A percentile compares a stretch with the other conserved stretches of the same genome.
phyloP scores from a whole-genome alignment of 352 stramenopile species.

The Globisporangium yorkense region DNA sequence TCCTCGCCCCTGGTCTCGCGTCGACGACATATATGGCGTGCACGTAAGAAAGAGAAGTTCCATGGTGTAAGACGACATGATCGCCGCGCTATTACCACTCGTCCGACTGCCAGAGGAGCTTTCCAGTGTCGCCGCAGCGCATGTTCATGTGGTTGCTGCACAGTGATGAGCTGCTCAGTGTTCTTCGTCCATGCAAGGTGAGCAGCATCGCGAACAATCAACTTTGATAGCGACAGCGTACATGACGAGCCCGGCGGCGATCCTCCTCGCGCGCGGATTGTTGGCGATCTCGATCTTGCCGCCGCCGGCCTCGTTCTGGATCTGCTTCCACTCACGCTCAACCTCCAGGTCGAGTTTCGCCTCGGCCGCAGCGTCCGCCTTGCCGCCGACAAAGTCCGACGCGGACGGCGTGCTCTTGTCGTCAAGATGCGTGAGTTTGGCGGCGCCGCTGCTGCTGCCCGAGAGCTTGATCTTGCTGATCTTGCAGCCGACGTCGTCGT shows the following conservation, averaged over 20 bases:
- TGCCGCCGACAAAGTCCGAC: conserved; percentile 11
- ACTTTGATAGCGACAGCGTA: conserved; percentile 9
- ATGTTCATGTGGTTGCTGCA: conserved; percentile 88
- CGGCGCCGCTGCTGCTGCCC: conserved; percentile 13
- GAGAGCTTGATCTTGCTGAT: conserved; percentile 59
- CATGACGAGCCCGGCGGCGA: conserved; percentile 75
- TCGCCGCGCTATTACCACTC: conserved; percentile 35
- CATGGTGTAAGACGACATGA: no score
- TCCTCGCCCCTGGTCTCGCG: conserved; percentile 41
- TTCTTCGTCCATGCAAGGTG: neutral
- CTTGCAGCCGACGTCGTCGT: conserved; percentile 62
- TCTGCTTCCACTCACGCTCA: conserved; percentile 78
- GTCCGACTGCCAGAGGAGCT: conserved; percentile 80
- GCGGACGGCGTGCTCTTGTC: conserved; percentile 39
- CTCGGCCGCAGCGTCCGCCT: conserved; percentile 46
- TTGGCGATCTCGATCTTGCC: conserved; percentile 73
- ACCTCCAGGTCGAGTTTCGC: conserved; percentile 80
- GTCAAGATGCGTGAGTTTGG: conserved; percentile 37
- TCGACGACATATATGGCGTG: neutral
- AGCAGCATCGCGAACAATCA: neutral
- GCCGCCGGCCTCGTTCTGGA: conserved; percentile 42
- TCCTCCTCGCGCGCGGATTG: conserved; percentile 52
- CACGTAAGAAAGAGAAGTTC: neutral
- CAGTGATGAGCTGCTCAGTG: neutral
- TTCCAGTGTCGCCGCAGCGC: conserved; percentile 71